Evolutionary conservation across 2,329 filamentous ascomycete genomes (phyloP).

Genomic region (Rhytidhysteron rufulum): DNA sequence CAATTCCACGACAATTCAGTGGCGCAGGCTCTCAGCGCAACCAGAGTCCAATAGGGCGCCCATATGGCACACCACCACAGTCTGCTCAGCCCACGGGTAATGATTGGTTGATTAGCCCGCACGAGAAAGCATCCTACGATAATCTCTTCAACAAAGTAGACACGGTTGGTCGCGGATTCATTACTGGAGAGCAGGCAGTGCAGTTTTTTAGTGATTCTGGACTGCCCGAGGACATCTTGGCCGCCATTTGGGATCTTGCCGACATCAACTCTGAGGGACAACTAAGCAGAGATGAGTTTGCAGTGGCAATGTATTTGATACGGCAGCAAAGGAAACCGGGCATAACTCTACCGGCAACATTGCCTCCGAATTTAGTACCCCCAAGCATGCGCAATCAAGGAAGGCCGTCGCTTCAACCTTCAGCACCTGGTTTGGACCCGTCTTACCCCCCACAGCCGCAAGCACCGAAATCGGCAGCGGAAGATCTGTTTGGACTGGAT

Average conservation of each 20-base stretch:
- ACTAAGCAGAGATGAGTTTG: slow-evolving; percentile 84
- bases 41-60: slow-evolving; percentile 56
- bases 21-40: slow-evolving; percentile 57
- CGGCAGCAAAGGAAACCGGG: slow-evolving; percentile 77
- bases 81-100: slow-evolving; percentile 53
- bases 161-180: slow-evolving; percentile 72
- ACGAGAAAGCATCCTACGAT: slow-evolving; percentile 86
- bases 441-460: slow-evolving; percentile 39
- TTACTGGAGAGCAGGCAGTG: slow-evolving; percentile 92
- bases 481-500: slow-evolving; percentile 92
- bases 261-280: slow-evolving; percentile 90
- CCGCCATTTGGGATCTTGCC: slow-evolving; percentile 94
- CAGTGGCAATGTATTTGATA: slow-evolving; percentile 96
- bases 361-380: slow-evolving; percentile 79
- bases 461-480: slow-evolving; percentile 73
- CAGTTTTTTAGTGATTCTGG: slow-evolving; percentile 90
- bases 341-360: slow-evolving; percentile 66
- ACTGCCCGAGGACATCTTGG: slow-evolving; percentile 80
- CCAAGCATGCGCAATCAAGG: slow-evolving; percentile 72
- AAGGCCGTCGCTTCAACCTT: slow-evolving; percentile 45
- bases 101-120: slow-evolving; percentile 79
- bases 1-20: slow-evolving; percentile 80
- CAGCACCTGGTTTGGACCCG: slow-evolving; percentile 52
- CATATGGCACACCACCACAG: slow-evolving; percentile 46
- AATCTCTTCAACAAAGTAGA: slow-evolving; percentile 81